Conservation (phyloP, 2,329 filamentous ascomycete genomes). For the Aureobasidium pullulans region DNA sequence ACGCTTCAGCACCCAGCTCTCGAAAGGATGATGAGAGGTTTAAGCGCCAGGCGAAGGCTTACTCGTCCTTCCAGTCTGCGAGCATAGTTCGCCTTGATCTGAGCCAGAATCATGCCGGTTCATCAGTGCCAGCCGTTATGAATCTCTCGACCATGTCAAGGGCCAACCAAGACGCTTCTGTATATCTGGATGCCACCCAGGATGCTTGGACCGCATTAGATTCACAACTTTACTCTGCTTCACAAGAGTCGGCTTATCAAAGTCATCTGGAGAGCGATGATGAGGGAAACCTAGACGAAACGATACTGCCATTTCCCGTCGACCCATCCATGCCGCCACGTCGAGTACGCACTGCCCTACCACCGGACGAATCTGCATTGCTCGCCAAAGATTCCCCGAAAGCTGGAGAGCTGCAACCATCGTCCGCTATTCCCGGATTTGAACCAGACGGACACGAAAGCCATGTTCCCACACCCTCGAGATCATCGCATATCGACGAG, state of each 20-base stretch:
- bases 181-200: constrained; percentile 38
- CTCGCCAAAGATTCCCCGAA: background rate
- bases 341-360: background rate
- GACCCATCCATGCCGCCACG: background rate
- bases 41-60: constrained; percentile 33
- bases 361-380: background rate
- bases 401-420: too few species aligned
- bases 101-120: background rate
- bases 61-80: constrained; percentile 29
- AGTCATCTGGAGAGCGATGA: background rate
- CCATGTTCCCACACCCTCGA: background rate
- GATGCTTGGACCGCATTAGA: constrained; percentile 33
- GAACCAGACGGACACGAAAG: background rate
- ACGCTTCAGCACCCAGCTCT: constrained; percentile 38
- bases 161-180: background rate
- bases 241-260: background rate
- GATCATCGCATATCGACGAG: background rate
- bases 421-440: background rate
- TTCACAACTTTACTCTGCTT: constrained; percentile 33
- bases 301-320: background rate
- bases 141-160: background rate
- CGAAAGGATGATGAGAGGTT: constrained; percentile 36
- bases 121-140: background rate
- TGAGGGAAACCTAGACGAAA: background rate
- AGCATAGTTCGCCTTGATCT: background rate